Percentiles rank a stretch among this genome's conserved stretches.
phyloP scores from a whole-genome alignment of 2,329 filamentous ascomycete species.

The Venturia effusa region DNA sequence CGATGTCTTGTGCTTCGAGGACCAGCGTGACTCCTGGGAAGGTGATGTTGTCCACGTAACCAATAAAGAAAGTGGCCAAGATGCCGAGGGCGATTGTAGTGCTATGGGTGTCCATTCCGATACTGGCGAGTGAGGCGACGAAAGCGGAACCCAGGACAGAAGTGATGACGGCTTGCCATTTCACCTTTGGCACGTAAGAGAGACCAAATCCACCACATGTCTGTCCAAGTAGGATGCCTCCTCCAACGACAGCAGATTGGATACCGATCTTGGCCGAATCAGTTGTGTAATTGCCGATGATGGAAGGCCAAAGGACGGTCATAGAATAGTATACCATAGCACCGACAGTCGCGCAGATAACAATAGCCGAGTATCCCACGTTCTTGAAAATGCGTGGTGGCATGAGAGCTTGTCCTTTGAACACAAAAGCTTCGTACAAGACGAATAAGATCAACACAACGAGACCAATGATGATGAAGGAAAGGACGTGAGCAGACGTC shows the following conservation, averaged over 20 bases:
- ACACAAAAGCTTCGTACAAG: slow-evolving; percentile 25
- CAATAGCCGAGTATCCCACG: slow-evolving; percentile 29
- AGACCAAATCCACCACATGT: slow-evolving; percentile 26
- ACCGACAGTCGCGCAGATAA: slow-evolving; percentile 29
- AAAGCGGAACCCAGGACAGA: slow-evolving; percentile 23
- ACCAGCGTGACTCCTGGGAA: slow-evolving; percentile 35
- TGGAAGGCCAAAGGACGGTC: slow-evolving; percentile 34
- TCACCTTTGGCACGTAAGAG: slow-evolving; percentile 28
- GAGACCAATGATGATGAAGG: slow-evolving; percentile 25
- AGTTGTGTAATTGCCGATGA: slow-evolving; percentile 33
- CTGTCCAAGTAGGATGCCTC: slow-evolving; percentile 32
- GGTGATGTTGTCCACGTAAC: slow-evolving; percentile 31
- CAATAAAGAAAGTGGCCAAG: slow-evolving; percentile 24
- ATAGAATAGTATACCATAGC: slow-evolving; percentile 37
- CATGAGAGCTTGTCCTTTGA: slow-evolving; percentile 30
- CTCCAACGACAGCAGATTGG: slow-evolving; percentile 32
- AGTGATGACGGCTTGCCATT: slow-evolving; percentile 25
- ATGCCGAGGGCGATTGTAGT: slow-evolving; percentile 30
- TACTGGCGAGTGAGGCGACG: slow-evolving; percentile 22
- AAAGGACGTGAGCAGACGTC: slow-evolving; percentile 9
- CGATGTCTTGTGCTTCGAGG: slow-evolving; percentile 37
- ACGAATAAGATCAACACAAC: slow-evolving; percentile 26
- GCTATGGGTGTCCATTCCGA: slow-evolving; percentile 20
- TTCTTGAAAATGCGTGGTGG: slow-evolving; percentile 34
- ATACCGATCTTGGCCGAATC: slow-evolving; percentile 30